phyloP scores from a whole-genome alignment of 148 eudicot genomes.

The Silene conica region DNA sequence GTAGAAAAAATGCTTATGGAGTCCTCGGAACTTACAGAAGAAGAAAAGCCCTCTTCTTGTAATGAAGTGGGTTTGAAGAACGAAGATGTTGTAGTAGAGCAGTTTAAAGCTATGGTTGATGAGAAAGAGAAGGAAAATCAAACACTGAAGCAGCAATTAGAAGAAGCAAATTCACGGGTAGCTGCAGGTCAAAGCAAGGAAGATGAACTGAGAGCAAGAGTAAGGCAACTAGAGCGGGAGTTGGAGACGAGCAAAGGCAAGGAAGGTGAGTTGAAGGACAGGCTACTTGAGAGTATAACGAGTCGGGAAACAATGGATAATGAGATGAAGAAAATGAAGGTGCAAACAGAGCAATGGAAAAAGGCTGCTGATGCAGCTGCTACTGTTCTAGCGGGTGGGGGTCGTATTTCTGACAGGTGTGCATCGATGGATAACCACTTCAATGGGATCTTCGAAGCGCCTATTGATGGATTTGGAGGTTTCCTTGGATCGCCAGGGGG shows the following conservation, averaged over 20 bases:
- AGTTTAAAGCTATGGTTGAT: constrained; percentile 39
- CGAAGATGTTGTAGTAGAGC: constrained; percentile 34
- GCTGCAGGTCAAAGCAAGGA: constrained; percentile 30
- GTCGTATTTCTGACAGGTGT: constrained; percentile 60
- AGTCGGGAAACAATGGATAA: constrained; percentile 51
- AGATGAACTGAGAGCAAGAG: constrained; percentile 35
- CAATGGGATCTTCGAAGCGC: constrained; percentile 37
- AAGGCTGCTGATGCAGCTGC: constrained; percentile 97
- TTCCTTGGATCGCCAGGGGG: constrained; percentile 54
- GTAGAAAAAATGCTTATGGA: constrained; percentile 37
- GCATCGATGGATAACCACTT: constrained; percentile 83
- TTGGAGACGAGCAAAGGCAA: constrained; percentile 41
- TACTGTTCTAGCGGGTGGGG: constrained; percentile 58
- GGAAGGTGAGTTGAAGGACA: constrained; percentile 35
- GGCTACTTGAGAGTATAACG: constrained; percentile 38
- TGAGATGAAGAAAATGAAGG: constrained; percentile 84
- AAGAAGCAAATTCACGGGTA: constrained; percentile 35
- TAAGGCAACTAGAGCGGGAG: constrained; percentile 35
- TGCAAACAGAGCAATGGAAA: constrained; percentile 97
- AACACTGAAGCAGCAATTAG: constrained; percentile 42
- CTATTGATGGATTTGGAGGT: constrained; percentile 35
- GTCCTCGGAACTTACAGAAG: constrained; percentile 18
- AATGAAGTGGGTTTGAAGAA: constrained; percentile 44
- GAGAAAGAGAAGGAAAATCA: constrained; percentile 59
- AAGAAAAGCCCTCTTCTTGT: constrained; percentile 24